Percentiles rank a stretch among this genome's conserved stretches.
Evolutionary conservation across 441 rosid species (phyloP).

Genomic region (Rhodomyrtus psidioides): DNA sequence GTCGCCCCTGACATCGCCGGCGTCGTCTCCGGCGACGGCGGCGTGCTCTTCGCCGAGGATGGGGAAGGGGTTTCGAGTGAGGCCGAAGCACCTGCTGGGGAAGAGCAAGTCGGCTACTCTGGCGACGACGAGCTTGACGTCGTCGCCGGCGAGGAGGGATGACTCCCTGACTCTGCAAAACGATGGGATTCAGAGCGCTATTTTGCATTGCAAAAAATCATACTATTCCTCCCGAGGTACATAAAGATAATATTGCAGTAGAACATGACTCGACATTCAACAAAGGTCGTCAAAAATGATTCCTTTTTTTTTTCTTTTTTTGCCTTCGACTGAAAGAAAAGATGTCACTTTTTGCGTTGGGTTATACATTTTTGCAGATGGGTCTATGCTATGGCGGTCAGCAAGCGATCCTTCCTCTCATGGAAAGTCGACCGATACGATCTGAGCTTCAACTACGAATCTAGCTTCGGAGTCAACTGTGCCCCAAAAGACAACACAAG

Average conservation of each 20-base stretch:
- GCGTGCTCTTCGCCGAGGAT: slow-evolving; percentile 14
- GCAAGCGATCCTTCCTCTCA: not conserved
- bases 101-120: slow-evolving; percentile 59
- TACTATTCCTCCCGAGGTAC: slow-evolving; percentile 48
- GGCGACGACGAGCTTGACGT: slow-evolving; percentile 9
- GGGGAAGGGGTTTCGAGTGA: slow-evolving; percentile 28
- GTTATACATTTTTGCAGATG: not conserved
- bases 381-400: not conserved
- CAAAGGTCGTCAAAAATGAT: not conserved
- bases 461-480: not conserved
- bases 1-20: slow-evolving; percentile 14
- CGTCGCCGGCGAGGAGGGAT: slow-evolving; percentile 40
- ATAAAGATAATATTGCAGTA: not conserved
- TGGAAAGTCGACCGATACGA: not conserved
- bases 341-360: not conserved
- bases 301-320: not conserved
- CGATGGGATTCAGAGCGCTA: slow-evolving; percentile 66
- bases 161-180: slow-evolving; percentile 48
- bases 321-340: not conserved
- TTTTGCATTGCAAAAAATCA: slow-evolving; percentile 63
- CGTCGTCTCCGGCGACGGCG: slow-evolving; percentile 16
- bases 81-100: slow-evolving; percentile 36
- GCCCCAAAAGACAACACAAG: not conserved
- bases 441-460: not conserved
- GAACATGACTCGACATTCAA: not conserved